Conservation (phyloP, 2,329 filamentous ascomycete genomes). For the Aspergillus awamori region DNA sequence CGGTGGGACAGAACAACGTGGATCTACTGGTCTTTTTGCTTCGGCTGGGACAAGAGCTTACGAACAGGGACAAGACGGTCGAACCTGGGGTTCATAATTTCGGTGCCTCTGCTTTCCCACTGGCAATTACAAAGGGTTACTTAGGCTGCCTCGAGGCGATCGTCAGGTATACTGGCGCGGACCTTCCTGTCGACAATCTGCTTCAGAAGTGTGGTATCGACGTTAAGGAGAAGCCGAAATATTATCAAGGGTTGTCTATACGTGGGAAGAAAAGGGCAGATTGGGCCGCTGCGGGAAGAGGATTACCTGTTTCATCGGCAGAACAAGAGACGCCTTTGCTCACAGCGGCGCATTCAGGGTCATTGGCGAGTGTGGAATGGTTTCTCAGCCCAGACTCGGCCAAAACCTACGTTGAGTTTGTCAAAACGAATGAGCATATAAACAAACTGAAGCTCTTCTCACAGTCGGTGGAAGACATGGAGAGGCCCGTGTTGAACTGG, state of each 20-base stretch:
- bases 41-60: slow-evolving; percentile 47
- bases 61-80: slow-evolving; percentile 10
- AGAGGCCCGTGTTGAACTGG: slow-evolving; percentile 30
- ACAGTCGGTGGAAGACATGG: slow-evolving; percentile 40
- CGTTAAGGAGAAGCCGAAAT: slow-evolving; percentile 65
- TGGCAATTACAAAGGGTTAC: slow-evolving; percentile 49
- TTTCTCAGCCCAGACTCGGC: slow-evolving; percentile 72
- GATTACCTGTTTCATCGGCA: neutral
- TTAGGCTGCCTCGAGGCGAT: slow-evolving; percentile 52
- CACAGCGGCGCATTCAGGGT: slow-evolving; percentile 46
- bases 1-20: slow-evolving; percentile 58
- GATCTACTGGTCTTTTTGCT: slow-evolving; percentile 60
- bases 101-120: slow-evolving; percentile 35
- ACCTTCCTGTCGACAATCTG: slow-evolving; percentile 69
- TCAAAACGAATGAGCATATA: slow-evolving; percentile 63
- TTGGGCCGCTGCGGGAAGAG: slow-evolving; percentile 69
- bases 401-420: slow-evolving; percentile 70
- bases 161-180: slow-evolving; percentile 68
- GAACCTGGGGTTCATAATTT: slow-evolving; percentile 19
- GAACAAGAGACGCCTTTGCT: slow-evolving; percentile 33
- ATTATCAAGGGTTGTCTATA: slow-evolving; percentile 76
- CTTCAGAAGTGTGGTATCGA: slow-evolving; percentile 67
- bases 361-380: slow-evolving; percentile 73
- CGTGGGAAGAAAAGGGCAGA: slow-evolving; percentile 73
- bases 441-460: slow-evolving; percentile 64